Evolutionary conservation across 805 yeast genomes (phyloP), one percentile per base, ranked within the genome.

Genomic region (Candida silvicultrix): DNA sequence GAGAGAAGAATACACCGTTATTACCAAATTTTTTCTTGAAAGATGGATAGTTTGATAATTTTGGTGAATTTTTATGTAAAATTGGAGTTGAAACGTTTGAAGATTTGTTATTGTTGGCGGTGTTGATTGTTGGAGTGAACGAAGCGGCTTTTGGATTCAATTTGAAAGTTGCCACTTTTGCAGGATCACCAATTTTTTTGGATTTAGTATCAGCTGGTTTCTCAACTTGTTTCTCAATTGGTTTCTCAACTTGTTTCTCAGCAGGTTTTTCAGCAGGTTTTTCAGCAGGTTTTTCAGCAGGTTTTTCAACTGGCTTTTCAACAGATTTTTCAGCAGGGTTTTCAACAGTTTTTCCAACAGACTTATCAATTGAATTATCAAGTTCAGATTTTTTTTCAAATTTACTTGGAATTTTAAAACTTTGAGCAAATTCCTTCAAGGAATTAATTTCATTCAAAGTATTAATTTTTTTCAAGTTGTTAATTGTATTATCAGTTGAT

Each of bases 341-440:
- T 34, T 34, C 21, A 34, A 7, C 37, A 34, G 6, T 21, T 18
- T 34, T 47, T 18, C 55, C 56, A 14, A 23, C 28, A 60, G 45
- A 40, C 53, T 59, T 44, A 56, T 73, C 54, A 73, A 59, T 32
- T 80, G n/a, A 78, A 58, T 80, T 84, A 47, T 78, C 79, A 58
- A 81, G 87, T 59, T 80, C 81, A n/a, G 59, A 59, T 57, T 77
- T 79, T 53, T 81, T 85, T 62, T 85, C 82, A 51, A 70, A 65
- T 42, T 68, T 68, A 32, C 77, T 78, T 2, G 84, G 85, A 28
- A 89, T 78, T 64, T 87, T 87, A 65, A 88, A 86, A 54, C 78
- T 85, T 42, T 86, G 88, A 36, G 95, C 79, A 60, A 90, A 89
- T 58, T 85, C 87, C 51, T 78, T 80, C 46, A 88, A 70, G 11